Base-by-base conservation (phyloP, 2,329 filamentous ascomycete species). In the Calonectria pauciramosa region DNA sequence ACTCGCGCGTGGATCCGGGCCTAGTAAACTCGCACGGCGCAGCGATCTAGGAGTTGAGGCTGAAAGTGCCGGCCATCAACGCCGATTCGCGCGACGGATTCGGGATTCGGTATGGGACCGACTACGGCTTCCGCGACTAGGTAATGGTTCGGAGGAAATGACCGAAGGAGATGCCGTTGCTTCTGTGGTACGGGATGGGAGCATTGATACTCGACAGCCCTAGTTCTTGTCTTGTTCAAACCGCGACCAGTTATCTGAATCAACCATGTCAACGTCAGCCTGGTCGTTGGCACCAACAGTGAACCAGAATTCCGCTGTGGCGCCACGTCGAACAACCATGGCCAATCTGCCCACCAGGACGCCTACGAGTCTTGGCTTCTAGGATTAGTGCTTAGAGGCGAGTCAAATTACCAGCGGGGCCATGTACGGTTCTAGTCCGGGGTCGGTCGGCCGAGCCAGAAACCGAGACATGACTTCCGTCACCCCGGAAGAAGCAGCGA, bases 321-420 rank as follows among this genome's bases (percentile, higher is more conserved):
- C 68, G 68, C 14, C 56, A 38, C 16, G 56, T 34, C 32, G 32
- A 36, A 30, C 44, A 38, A 32, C 56, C 56, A 54, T 52, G 56
- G 34, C 32, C 36, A 70, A 54, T 44, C 56, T 34, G 47, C 34
- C 60, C 59, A 49, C 68, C 64, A 23, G n/a, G n/a, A 23, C 47
- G 52, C 49, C 34, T 34, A 38, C 34, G 59, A 44, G 68, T 54
- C 68, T 65, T 70, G 68, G 68, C 26, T 47, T 51, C 23, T 70
- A 44, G 56, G 68, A 52, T 64, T 30, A 28, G 13, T 36, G 38
- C 30, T 60, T 70, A 47, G 68, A 70, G 68, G 20, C 44, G 32
- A 26, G 56, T 32, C 23, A 71, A 70, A 65, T 65, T 65, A 65
- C 68, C 47, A 56, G 68, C 56, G 68, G 68, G 68, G 68, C 68